Percentiles rank a stretch among this genome's conserved stretches.
Evolutionary conservation across 495 filamentous ascomycete genomes (phyloP).

Genomic region (Lasiosphaeris hirsuta): DNA sequence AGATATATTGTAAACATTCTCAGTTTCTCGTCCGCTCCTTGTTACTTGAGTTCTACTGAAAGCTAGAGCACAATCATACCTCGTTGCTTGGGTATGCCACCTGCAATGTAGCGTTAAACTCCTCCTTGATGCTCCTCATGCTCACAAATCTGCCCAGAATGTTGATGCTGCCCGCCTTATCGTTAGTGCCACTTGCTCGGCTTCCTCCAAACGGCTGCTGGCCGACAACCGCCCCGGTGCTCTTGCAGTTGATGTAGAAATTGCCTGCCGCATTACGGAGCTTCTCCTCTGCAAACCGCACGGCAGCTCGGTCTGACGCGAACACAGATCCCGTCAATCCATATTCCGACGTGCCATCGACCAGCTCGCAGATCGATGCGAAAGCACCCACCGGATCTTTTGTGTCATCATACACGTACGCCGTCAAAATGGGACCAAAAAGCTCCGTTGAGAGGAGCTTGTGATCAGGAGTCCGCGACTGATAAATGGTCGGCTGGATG

Average conservation of each 20-base stretch:
- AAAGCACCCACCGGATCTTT: conserved; percentile 53
- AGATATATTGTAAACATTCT: no score
- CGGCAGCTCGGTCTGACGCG: conserved; percentile 63
- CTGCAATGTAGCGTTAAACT: conserved; percentile 65
- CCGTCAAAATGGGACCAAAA: conserved; percentile 69
- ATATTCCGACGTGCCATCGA: conserved; percentile 69
- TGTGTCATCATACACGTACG: conserved; percentile 69
- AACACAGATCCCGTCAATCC: conserved; percentile 79
- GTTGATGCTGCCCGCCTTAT: conserved; percentile 81
- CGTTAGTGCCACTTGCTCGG: conserved; percentile 83
- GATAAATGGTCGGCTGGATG: conserved; percentile 70
- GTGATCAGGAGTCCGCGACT: conserved; percentile 58
- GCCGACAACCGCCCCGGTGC: conserved; percentile 85
- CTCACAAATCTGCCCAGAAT: conserved; percentile 78
- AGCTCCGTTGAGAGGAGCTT: conserved; percentile 67
- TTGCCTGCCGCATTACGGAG: conserved; percentile 79
- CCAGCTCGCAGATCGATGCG: conserved; percentile 49
- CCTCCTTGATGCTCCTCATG: conserved; percentile 85
- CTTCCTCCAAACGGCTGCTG: conserved; percentile 91
- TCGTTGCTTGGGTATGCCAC: conserved; percentile 84
- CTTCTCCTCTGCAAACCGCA: conserved; percentile 65
- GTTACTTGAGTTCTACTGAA: neutral
- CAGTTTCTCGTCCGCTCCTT: neutral
- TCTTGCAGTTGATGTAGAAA: conserved; percentile 94
- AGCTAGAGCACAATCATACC: conserved; percentile 16